Evolutionary conservation across 176 grass and related monocot genomes (phyloP), one percentile per base, ranked within the genome.

Genomic region (Musa beccarii): DNA sequence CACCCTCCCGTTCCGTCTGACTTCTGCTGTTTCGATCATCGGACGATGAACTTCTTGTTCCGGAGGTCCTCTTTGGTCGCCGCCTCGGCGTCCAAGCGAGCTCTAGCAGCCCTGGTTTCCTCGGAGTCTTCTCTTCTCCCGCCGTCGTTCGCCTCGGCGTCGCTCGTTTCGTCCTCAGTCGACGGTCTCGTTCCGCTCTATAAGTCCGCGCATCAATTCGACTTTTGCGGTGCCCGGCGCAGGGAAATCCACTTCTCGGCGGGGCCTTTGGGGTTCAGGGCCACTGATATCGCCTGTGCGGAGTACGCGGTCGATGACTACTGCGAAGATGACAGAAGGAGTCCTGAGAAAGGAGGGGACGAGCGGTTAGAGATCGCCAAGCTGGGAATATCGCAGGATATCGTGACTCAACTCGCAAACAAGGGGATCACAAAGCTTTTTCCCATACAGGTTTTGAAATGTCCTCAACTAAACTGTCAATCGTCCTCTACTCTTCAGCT

Each of bases 371-470:
- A 99, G 64, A 82, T 99, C 79, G 63, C 83, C 51, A 84, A 82
- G 82, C 66, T 99, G 55, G 88, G 95, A 78, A 98, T 94, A 78
- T 93, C 95, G 22, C 26, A 70, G 8, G 82, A 77, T 56, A 99
- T 99, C 78, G 87, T 94, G 9, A 86, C 89, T 53, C 78, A 79
- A 56, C 95, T 99, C 17, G 75, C 90, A 15, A 81, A 68, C 59
- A 82, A 68, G 83, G 88, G 83, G 66, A 99, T 99, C 82, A 80
- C 76, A 78, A 91, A 77, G 88, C 90, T 99, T 63, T 99, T 99
- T 68, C 95, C 95, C 34, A 99, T 99, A 82, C 90, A 94, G 90
- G 95, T 99, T 52, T 61, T 12, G 12, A 21, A 16, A 51, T 10
- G 76, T 69, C 11, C 49, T 25, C 23, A 8, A 1, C 34, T 10